phyloP scores from a whole-genome alignment of 179 eudicot species.

The Beta macrorhiza region DNA sequence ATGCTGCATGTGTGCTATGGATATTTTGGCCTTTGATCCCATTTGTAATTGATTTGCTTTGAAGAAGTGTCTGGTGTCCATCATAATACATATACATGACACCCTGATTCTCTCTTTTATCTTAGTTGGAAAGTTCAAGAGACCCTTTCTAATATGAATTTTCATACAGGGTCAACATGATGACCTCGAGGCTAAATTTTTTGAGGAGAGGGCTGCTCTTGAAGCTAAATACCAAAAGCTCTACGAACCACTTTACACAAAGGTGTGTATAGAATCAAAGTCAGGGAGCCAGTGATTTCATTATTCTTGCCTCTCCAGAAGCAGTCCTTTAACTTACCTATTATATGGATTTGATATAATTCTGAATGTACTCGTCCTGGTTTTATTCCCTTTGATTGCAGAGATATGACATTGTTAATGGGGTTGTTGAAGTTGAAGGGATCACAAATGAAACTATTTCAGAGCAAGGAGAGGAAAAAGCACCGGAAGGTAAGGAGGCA shows the following conservation, averaged over 20 bases:
- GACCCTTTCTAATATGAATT: not conserved
- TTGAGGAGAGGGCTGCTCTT: slow-evolving; percentile 81
- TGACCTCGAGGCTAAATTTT: slow-evolving; percentile 77
- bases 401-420: slow-evolving; percentile 86
- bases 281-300: slow-evolving; percentile 1
- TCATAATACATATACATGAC: not conserved
- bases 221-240: slow-evolving; percentile 84
- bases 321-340: not conserved
- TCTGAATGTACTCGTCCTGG: not conserved
- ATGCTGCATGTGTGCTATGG: not conserved
- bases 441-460: slow-evolving; percentile 38
- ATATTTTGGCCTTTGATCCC: not conserved
- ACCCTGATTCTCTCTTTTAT: not conserved
- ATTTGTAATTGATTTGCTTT: not conserved
- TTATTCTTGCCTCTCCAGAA: not conserved
- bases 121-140: slow-evolving; percentile 1
- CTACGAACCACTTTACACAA: slow-evolving; percentile 67
- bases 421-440: slow-evolving; percentile 76
- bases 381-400: slow-evolving; percentile 2
- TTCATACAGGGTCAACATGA: slow-evolving; percentile 64
- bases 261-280: slow-evolving; percentile 37
- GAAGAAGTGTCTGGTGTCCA: not conserved
- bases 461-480: slow-evolving; percentile 48
- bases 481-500: slow-evolving; percentile 46
- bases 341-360: slow-evolving; percentile 23